Evolutionary conservation across 345 rosid genomes (phyloP), one percentile per base, ranked within the genome.

Genomic region (Syzygium oleosum): DNA sequence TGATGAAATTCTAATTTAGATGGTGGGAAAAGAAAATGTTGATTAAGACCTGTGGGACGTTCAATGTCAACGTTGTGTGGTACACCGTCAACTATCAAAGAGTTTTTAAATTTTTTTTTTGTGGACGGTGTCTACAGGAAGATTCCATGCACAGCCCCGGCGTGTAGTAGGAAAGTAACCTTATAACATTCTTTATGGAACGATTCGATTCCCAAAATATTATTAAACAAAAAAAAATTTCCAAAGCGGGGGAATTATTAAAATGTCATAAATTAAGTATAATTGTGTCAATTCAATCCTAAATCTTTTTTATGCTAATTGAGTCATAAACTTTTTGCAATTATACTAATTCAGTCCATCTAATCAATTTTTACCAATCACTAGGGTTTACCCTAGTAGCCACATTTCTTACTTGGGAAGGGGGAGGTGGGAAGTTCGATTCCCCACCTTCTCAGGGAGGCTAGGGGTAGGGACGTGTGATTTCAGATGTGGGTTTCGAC

Each of bases 341-440:
- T 27, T 25, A 6, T 14, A 25, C 14, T 1, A 59, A 27, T 59
- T 59, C 31, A 2, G 0, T 59, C 27, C 2, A 59, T 59, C 31
- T 1, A 2, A 1, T 27, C 31, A 25, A 25, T 59, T 43, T 43
- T 43, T 43, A 1, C 1, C 7, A 43, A 43, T 43, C 7, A 43
- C 46, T 43, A 0, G 7, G 4, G 1, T 43, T 43, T 43, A 43
- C 46, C 7, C 1, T 7, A 43, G 7, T 43, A 1, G 1, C 6
- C 7, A 43, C 4, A 7, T 43, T 43, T 43, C 7, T 43, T 43
- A 43, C 46, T 43, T 43, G 46, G 1, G 7, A 43, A 43, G 46
- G 7, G 7, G 5, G 1, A 43, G 46, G 5, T 43, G 7, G 5
- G 7, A 1, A 43, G 7, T 43, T 43, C 46, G 7, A 43, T 43